Evolutionary conservation across 176 grass and related monocot genomes (phyloP), one percentile per base, ranked within the genome.

Genomic region (Avena eriantha): DNA sequence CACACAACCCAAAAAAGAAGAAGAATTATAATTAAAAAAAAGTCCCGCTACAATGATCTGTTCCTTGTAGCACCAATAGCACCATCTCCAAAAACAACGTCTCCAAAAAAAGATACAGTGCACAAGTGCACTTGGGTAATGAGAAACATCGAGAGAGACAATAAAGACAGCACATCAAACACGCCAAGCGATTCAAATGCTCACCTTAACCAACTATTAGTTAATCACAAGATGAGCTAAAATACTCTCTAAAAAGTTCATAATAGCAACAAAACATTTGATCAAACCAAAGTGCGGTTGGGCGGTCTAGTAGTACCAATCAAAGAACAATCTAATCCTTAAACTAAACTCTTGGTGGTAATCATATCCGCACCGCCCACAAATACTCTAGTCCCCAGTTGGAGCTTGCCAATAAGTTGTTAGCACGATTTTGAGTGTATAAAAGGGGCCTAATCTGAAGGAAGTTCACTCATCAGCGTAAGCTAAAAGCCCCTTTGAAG

Each of bases 211-310:
- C 33, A 73, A 67, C 17, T 34, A 34, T 64, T 82, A 65, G 26
- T n/a, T 53, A 49, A 53, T 74, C 24, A 77, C 24, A 43, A 46
- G 15, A 56, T 70, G 55, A 74, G 60, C 41, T 82, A 87, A 59
- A 80, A 67, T 85, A 90, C 57, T 73, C 36, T 29, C 17, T 68
- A 43, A 60, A 67, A 80, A 67, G 29, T 59, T 69, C 41, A 84
- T 34, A 85, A 69, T 69, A 24, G 49, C 48, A 76, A 68, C 57
- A 68, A 9, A 75, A 80, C 57, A 61, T 64, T 83, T 82, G 85
- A 93, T 80, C 35, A 88, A 98, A 83, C 12, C 60, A 72, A 35
- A 63, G 95, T 90, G 87, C 90, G 91, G 89, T 90, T 95, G 80
- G 87, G 47, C 87, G 56, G 91, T 77, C 89, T 60, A 77, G 21